These are phyloP conservation scores for Ceriops decandra DNA, from an alignment of 345 rosid genomes.

Conservation along the genomic window DNA sequence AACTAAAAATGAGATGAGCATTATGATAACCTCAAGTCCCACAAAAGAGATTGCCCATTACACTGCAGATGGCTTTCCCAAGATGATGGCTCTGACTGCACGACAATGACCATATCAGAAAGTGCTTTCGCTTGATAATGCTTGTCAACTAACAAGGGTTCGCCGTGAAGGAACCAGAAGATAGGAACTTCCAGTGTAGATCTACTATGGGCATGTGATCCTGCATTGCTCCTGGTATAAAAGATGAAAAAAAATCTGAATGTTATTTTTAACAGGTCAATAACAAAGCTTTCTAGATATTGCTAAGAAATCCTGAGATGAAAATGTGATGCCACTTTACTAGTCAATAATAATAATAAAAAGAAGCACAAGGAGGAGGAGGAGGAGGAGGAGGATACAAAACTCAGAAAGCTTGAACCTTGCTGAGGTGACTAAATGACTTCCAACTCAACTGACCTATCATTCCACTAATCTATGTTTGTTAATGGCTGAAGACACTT, in stretches of 20 bases:
- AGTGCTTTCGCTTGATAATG: slow-evolving; percentile 96
- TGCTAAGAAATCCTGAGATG: not conserved
- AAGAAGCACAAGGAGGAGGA: too few relatives aligned
- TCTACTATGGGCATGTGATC: slow-evolving; percentile 85
- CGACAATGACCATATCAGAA: slow-evolving; percentile 87
- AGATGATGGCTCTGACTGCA: slow-evolving; percentile 84
- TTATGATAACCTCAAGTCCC: slow-evolving; percentile 76
- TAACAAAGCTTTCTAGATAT: not conserved
- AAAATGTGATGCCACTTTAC: too few relatives aligned
- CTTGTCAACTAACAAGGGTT: slow-evolving; percentile 83
- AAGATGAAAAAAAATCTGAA: not conserved
- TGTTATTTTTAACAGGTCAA: not conserved
- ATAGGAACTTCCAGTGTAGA: slow-evolving; percentile 95
- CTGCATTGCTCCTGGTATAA: slow-evolving; percentile 36
- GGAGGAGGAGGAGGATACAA: too few relatives aligned
- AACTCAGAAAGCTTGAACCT: too few relatives aligned
- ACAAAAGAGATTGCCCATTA: slow-evolving; percentile 82
- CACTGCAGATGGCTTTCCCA: slow-evolving; percentile 99
- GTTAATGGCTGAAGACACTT: too few relatives aligned
- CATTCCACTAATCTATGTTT: not conserved
- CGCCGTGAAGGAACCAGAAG: slow-evolving; percentile 89
- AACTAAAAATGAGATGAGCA: not conserved
- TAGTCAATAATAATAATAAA: too few relatives aligned
- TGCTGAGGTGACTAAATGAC: not conserved
- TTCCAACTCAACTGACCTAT: not conserved